These are phyloP conservation scores for Begonia fuchsioides DNA, from an alignment of 306 rosid genomes.

Conservation along the genomic window DNA sequence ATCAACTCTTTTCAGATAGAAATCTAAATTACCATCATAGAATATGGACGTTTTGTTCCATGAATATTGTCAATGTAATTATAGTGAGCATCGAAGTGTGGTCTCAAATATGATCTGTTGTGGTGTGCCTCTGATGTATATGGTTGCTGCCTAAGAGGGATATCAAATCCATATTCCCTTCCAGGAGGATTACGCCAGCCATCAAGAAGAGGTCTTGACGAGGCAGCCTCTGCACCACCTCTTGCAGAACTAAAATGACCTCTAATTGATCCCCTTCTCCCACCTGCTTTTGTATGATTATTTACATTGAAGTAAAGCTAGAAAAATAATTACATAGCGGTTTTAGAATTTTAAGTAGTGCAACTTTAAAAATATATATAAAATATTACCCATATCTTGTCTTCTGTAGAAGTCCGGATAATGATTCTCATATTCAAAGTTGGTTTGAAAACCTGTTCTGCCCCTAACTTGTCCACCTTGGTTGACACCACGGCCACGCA, in stretches of 20 bases:
- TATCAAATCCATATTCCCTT: conserved; percentile 33
- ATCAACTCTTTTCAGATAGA: not conserved
- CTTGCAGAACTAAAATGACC: conserved; percentile 25
- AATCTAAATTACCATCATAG: conserved; percentile 42
- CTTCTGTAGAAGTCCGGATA: conserved; percentile 37
- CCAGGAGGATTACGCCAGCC: conserved; percentile 33
- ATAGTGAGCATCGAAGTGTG: conserved; percentile 44
- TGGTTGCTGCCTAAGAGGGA: conserved; percentile 39
- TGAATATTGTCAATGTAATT: conserved; percentile 25
- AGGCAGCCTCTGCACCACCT: conserved; percentile 28
- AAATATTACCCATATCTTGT: conserved; percentile 31
- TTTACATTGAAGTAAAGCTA: not conserved
- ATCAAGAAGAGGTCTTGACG: conserved; percentile 21
- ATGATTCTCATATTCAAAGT: conserved; percentile 17
- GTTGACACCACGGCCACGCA: conserved; percentile 26
- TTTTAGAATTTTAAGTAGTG: too few species aligned
- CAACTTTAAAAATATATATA: too few species aligned
- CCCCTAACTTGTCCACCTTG: conserved; percentile 32
- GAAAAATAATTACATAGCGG: too few species aligned
- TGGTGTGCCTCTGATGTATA: conserved; percentile 36
- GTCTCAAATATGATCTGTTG: conserved; percentile 31
- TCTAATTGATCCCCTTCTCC: conserved; percentile 27
- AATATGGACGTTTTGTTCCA: conserved; percentile 53
- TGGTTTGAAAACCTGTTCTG: conserved; percentile 25
- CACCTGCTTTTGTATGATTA: conserved; percentile 28